phyloP scores from a whole-genome alignment of 1,284 basidiomycete genomes.

The Rhodotorula sp. region DNA sequence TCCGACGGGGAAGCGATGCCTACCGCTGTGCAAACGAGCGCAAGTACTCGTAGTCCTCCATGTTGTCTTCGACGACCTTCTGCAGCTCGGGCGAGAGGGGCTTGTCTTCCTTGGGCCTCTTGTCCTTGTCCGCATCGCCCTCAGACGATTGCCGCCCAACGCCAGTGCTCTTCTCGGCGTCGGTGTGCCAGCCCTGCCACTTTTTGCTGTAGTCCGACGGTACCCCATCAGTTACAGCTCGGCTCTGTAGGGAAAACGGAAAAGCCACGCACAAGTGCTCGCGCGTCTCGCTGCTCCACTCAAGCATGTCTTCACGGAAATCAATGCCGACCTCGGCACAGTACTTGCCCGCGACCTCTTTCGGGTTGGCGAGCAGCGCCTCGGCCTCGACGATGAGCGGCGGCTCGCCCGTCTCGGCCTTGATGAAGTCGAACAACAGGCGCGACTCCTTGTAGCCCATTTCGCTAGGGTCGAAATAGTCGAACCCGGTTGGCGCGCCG shows the following conservation, averaged over 20 bases:
- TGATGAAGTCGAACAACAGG: slow-evolving; percentile 41
- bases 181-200: slow-evolving; percentile 42
- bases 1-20: too few relatives aligned
- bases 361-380: slow-evolving; percentile 37
- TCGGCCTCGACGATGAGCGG: slow-evolving; percentile 42
- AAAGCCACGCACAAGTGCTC: slow-evolving; percentile 41
- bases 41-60: slow-evolving; percentile 44
- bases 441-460: slow-evolving; percentile 42
- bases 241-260: neutral
- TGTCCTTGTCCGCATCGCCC: slow-evolving; percentile 14
- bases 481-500: slow-evolving; percentile 42
- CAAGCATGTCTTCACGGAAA: slow-evolving; percentile 41
- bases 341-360: slow-evolving; percentile 37
- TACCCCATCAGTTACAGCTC: too few relatives aligned
- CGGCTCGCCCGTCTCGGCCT: slow-evolving; percentile 28
- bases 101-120: slow-evolving; percentile 15
- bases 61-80: slow-evolving; percentile 37
- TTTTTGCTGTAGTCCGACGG: slow-evolving; percentile 7
- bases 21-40: slow-evolving; percentile 21
- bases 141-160: slow-evolving; percentile 12
- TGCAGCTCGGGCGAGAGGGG: slow-evolving; percentile 34
- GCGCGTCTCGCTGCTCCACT: slow-evolving; percentile 40
- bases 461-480: slow-evolving; percentile 44
- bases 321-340: slow-evolving; percentile 41
- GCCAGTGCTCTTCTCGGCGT: slow-evolving; percentile 19